These are phyloP conservation scores for Fraxinus paxiana DNA, from an alignment of 305 asterid genomes.

Conservation along the genomic window DNA sequence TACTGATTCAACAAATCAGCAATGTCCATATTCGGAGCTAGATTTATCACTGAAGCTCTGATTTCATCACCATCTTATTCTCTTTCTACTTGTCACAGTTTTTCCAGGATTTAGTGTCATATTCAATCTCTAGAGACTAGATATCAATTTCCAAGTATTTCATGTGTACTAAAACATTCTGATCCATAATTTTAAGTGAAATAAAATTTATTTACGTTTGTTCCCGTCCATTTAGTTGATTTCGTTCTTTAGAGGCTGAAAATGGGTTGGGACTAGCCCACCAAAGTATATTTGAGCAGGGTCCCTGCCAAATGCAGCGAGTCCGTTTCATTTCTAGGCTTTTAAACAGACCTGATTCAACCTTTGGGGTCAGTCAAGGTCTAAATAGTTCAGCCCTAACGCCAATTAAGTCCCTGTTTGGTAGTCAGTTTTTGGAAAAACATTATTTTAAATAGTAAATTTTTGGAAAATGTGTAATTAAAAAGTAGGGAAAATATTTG, in stretches of 20 bases:
- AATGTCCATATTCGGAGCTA: constrained; percentile 14
- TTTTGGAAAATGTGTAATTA: too few relatives aligned
- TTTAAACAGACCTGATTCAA: not conserved
- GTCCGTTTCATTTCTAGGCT: not conserved
- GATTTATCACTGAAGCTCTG: constrained; percentile 31
- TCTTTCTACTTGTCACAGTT: not conserved
- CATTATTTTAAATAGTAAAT: too few relatives aligned
- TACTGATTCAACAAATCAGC: constrained; percentile 11
- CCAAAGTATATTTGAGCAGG: not conserved
- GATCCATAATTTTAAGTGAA: not conserved
- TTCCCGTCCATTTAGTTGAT: not conserved
- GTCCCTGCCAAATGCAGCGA: not conserved
- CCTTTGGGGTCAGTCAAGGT: not conserved
- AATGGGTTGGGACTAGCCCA: not conserved
- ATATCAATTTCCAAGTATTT: not conserved
- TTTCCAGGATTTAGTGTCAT: not conserved
- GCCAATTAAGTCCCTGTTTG: not conserved
- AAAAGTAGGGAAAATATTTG: too few relatives aligned
- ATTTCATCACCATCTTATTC: not conserved
- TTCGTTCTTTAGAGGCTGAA: not conserved
- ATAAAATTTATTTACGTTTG: not conserved
- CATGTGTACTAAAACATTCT: not conserved
- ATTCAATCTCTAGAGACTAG: not conserved
- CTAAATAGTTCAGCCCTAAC: not conserved
- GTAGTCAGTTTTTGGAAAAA: too few relatives aligned